Conservation (phyloP, 306 rosid species). For the Ormosia emarginata region DNA sequence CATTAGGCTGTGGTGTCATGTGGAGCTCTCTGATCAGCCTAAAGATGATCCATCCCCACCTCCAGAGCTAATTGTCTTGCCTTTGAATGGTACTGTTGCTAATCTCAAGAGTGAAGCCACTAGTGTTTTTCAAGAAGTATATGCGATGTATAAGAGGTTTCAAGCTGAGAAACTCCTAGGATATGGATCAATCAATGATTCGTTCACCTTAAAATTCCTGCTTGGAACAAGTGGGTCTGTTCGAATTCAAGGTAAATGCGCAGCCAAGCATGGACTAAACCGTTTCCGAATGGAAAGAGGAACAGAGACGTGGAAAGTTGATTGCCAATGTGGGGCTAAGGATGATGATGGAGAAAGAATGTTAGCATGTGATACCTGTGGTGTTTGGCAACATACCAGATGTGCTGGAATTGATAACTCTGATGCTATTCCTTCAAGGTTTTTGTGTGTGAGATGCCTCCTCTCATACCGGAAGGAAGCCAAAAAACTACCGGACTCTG, state of each 20-base stretch:
- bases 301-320: conserved; percentile 64
- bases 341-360: conserved; percentile 81
- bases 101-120: conserved; percentile 49
- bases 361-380: conserved; percentile 75
- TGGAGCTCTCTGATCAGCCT: conserved; percentile 52
- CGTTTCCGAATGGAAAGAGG: conserved; percentile 71
- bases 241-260: conserved; percentile 46
- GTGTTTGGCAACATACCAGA: conserved; percentile 77
- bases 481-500: background rate
- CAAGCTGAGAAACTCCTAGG: conserved; percentile 48
- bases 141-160: conserved; percentile 69
- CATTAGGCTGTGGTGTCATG: conserved; percentile 60
- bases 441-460: conserved; percentile 32
- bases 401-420: conserved; percentile 57
- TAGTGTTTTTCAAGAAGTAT: conserved; percentile 55
- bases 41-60: conserved; percentile 55
- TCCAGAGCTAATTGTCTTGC: conserved; percentile 54
- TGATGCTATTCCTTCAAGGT: conserved; percentile 45
- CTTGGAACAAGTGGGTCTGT: conserved; percentile 48
- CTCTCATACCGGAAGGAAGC: background rate
- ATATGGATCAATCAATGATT: conserved; percentile 43
- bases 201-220: conserved; percentile 44
- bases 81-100: conserved; percentile 52
- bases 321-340: conserved; percentile 67
- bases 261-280: conserved; percentile 46